Evolutionary conservation across 176 grass and related monocot genomes (phyloP), one percentile per base, ranked within the genome.

Genomic region (Thinopyrum elongatum): DNA sequence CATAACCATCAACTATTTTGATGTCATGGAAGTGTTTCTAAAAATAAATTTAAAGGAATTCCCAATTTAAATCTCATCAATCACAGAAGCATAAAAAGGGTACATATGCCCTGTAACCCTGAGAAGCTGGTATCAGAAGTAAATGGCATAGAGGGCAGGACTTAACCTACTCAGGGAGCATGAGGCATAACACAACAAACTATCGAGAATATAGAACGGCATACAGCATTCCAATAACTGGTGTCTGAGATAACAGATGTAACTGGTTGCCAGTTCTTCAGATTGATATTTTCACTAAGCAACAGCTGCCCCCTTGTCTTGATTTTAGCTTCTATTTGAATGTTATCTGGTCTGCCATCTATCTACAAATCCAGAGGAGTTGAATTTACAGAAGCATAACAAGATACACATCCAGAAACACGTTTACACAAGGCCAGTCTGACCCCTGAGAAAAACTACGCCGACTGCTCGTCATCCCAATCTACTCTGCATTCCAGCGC

Each of bases 271-370:
- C 16, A 55, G 57, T 78, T 77, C 61, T 79, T 90, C 42, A 59
- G 16, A 88, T 59, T 31, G 28, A 81, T 26, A 38, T 80, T 90
- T 72, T 87, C 68, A 51, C 55, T 27, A 77, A 87, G 33, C 49
- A 80, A 64, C 15, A n/a, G 1, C 9, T 10, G 12, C 65, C 1
- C 19, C 10, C 7, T 35, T 55, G 62, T 10, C 16, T 10, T 51
- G 19, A 81, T 34, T 83, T 22, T 1, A 26, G 2, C 16, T 22
- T 86, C 73, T 7, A 25, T 79, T 57, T 65, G 83, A 3, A 12
- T 19, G 31, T 28, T 39, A 33, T 36, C n/a, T 35, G 63, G 46
- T 41, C 2, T 7, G 55, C 1, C 58, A 66, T 77, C 63, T 73
- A 42, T 26, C 58, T 79, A 57, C 6, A 46, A 83, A 59, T 44